Percentiles rank a stretch among this genome's conserved stretches.
These are phyloP conservation scores for Aureobasidium lini DNA, from an alignment of 2,329 filamentous ascomycete species.

Conservation along the genomic window DNA sequence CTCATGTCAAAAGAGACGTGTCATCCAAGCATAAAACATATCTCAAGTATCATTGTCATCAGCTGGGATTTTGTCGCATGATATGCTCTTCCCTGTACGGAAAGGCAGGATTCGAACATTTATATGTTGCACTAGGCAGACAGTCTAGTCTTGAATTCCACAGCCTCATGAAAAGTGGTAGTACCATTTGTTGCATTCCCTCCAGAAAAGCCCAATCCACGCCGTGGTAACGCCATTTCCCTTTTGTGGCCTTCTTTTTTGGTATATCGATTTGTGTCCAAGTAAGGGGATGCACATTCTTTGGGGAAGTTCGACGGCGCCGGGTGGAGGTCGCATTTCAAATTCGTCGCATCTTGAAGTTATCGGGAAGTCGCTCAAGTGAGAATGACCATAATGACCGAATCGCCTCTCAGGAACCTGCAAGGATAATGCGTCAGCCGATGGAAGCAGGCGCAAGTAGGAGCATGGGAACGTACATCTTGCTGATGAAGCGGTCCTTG, in stretches of 20 bases:
- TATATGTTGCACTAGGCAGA: neutral
- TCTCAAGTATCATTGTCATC: no score
- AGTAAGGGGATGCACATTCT: neutral
- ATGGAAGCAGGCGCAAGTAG: neutral
- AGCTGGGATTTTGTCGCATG: neutral
- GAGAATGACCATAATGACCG: slow-evolving; percentile 74
- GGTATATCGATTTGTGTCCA: slow-evolving; percentile 4
- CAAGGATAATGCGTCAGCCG: neutral
- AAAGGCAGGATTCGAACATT: neutral
- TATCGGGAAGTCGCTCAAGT: slow-evolving; percentile 47
- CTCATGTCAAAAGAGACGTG: neutral
- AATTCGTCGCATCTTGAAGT: neutral
- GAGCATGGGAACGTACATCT: slow-evolving; percentile 56
- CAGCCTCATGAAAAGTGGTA: neutral
- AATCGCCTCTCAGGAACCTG: slow-evolving; percentile 68
- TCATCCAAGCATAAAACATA: no score
- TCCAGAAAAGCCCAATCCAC: neutral
- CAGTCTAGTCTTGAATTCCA: neutral
- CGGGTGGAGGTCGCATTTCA: neutral
- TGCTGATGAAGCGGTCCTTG: slow-evolving; percentile 97
- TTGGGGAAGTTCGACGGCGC: neutral
- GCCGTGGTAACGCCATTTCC: neutral
- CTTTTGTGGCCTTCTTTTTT: neutral
- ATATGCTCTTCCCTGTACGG: neutral
- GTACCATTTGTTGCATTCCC: neutral